A percentile compares a stretch with the other conserved stretches of the same genome.
Evolutionary conservation across 2,329 filamentous ascomycete genomes (phyloP).

Genomic region (Tympanopsis confertula): DNA sequence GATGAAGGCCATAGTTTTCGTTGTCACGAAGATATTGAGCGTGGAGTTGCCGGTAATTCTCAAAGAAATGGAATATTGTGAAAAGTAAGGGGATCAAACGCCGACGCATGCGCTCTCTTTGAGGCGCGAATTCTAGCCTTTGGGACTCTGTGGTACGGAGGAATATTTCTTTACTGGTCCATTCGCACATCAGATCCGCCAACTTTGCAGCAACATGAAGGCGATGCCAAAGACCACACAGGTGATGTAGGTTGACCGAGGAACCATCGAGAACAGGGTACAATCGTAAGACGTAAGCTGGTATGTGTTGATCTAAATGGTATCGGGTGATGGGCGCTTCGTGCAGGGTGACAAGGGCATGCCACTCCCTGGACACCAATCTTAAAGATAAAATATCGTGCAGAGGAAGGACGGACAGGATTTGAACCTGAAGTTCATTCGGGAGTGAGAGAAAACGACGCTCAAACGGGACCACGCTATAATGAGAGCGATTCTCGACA

Average conservation of each 20-base stretch:
- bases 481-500: slow-evolving; percentile 7
- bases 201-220: slow-evolving; percentile 53
- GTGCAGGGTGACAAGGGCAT: slow-evolving; percentile 45
- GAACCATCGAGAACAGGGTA: slow-evolving; percentile 39
- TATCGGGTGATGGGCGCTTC: slow-evolving; percentile 49
- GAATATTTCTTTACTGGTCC: slow-evolving; percentile 56
- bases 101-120: slow-evolving; percentile 52
- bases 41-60: slow-evolving; percentile 49
- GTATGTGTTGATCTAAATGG: slow-evolving; percentile 46
- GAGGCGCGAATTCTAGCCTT: slow-evolving; percentile 43
- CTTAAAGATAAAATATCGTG: slow-evolving; percentile 49
- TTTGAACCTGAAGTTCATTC: slow-evolving; percentile 50
- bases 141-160: slow-evolving; percentile 42
- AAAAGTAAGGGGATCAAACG: slow-evolving; percentile 52
- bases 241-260: slow-evolving; percentile 43
- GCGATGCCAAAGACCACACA: slow-evolving; percentile 55
- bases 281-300: slow-evolving; percentile 45
- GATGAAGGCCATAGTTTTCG: slow-evolving; percentile 34
- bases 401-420: slow-evolving; percentile 46
- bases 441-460: slow-evolving; percentile 46
- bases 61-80: slow-evolving; percentile 58
- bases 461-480: slow-evolving; percentile 32
- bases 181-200: slow-evolving; percentile 48
- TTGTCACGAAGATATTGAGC: slow-evolving; percentile 41
- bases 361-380: slow-evolving; percentile 44